A percentile compares a stretch with the other conserved stretches of the same genome.
Evolutionary conservation across 768 basidiomycete genomes (phyloP).

Genomic region (Phylloporus sp.): DNA sequence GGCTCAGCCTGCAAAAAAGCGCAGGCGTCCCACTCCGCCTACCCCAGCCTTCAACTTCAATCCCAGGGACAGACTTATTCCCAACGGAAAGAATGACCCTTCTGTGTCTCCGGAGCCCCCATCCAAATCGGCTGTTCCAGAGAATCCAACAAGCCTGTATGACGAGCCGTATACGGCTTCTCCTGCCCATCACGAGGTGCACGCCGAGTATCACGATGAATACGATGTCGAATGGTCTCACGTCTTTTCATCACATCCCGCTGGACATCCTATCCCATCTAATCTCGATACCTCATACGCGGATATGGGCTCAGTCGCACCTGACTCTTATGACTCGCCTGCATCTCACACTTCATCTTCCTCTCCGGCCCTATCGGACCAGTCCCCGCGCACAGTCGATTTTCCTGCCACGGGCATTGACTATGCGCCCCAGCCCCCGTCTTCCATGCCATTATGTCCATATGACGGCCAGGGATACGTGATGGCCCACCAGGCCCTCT

Average conservation of each 20-base stretch:
- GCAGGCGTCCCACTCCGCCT: slow-evolving; percentile 19
- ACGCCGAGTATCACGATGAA: slow-evolving; percentile 5
- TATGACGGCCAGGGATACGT: slow-evolving; percentile 5
- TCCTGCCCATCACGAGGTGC: slow-evolving; percentile 7
- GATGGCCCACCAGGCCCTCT: slow-evolving; percentile 10
- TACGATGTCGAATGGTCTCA: slow-evolving; percentile 18
- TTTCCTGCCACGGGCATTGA: slow-evolving; percentile 1
- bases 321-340: slow-evolving; percentile 21
- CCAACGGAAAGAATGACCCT: slow-evolving; percentile 22
- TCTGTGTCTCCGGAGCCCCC: slow-evolving; percentile 2
- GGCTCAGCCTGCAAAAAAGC: slow-evolving; percentile 16
- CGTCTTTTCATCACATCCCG: slow-evolving; percentile 5
- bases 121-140: slow-evolving; percentile 9
- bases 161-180: slow-evolving; percentile 11
- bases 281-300: slow-evolving; percentile 11
- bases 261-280: slow-evolving; percentile 5
- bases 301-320: slow-evolving; percentile 10
- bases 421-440: slow-evolving; percentile 2
- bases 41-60: slow-evolving; percentile 19
- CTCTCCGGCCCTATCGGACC: slow-evolving; percentile 24
- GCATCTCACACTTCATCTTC: slow-evolving; percentile 20
- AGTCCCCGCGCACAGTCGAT: slow-evolving; percentile 16
- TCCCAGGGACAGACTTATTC: slow-evolving; percentile 18
- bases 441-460: not conserved
- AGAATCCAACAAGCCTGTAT: slow-evolving; percentile 6